A percentile compares a stretch with the other conserved stretches of the same genome.
Conservation (phyloP, 1,284 basidiomycete genomes). For the Ustilago shanxiensis region DNA sequence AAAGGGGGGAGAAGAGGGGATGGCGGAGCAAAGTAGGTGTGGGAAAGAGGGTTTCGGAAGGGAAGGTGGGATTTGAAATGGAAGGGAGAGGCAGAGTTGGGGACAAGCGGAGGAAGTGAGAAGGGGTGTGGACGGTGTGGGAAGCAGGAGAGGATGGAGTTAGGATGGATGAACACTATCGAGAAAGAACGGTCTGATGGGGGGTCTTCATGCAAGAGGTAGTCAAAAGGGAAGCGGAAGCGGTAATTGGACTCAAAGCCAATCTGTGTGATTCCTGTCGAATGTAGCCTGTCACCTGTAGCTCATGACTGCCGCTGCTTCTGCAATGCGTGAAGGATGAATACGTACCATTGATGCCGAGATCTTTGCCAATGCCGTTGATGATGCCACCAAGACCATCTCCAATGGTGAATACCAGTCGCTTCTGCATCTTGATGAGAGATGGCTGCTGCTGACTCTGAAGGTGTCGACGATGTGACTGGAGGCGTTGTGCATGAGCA, state of each 20-base stretch:
- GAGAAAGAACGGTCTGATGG: neutral
- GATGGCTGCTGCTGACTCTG: conserved; percentile 20
- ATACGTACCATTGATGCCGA: conserved; percentile 44
- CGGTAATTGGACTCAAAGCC: neutral
- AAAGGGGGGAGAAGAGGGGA: neutral
- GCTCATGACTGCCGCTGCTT: conserved; percentile 5
- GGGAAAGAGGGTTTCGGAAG: neutral
- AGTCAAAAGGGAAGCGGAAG: neutral
- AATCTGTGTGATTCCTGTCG: neutral
- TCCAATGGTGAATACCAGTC: conserved; percentile 11
- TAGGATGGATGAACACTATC: conserved; percentile 19
- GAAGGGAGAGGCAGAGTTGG: neutral
- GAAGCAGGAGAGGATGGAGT: conserved; percentile 1
- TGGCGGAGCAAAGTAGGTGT: neutral
- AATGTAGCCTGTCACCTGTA: neutral
- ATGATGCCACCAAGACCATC: conserved; percentile 40
- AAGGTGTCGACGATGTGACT: conserved; percentile 24
- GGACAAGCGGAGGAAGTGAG: neutral
- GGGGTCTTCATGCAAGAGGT: neutral
- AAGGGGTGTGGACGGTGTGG: neutral
- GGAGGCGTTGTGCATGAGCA: conserved; percentile 27
- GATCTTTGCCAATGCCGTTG: conserved; percentile 23
- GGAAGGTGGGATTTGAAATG: neutral
- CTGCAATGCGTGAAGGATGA: neutral
- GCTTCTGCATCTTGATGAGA: conserved; percentile 50